These are phyloP conservation scores for Annulohypoxylon bovei DNA, from an alignment of 495 filamentous ascomycete genomes.

Conservation along the genomic window DNA sequence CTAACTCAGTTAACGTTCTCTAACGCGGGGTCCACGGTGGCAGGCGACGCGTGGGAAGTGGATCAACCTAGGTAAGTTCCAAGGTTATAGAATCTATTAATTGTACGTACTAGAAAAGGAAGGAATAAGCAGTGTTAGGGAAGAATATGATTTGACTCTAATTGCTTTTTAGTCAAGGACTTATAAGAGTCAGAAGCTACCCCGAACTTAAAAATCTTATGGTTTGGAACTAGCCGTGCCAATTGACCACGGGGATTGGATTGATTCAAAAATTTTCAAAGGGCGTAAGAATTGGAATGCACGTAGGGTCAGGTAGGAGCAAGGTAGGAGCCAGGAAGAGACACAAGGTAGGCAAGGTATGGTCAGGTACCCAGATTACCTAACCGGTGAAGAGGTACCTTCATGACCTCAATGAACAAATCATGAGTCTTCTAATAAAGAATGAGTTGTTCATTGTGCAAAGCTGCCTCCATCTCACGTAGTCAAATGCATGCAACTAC, in stretches of 20 bases:
- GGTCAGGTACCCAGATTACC: constrained; percentile 41
- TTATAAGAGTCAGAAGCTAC: constrained; percentile 11
- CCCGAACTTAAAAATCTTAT: constrained; percentile 7
- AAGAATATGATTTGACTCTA: background rate
- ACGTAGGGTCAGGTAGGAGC: constrained; percentile 39
- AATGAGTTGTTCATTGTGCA: constrained; percentile 42
- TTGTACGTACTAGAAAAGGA: constrained; percentile 5
- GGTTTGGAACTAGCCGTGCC: constrained; percentile 7
- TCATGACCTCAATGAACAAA: constrained; percentile 14
- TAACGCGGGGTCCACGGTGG: constrained; percentile 27
- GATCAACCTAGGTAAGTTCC: constrained; percentile 14
- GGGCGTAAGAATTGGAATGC: constrained; percentile 36
- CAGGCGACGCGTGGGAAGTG: constrained; percentile 27
- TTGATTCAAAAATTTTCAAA: constrained; percentile 33
- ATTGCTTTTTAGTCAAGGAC: background rate
- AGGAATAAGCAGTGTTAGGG: background rate
- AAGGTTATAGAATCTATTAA: background rate
- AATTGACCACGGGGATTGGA: constrained; percentile 44
- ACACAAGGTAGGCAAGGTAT: constrained; percentile 10
- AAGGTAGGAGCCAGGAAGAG: constrained; percentile 26
- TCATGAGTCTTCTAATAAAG: constrained; percentile 21
- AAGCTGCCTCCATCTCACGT: constrained; percentile 24
- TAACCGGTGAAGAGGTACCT: constrained; percentile 9
- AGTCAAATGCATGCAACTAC: constrained; percentile 29
- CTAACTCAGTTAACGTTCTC: constrained; percentile 15